Evolutionary conservation across 192 early-diverging fungal genomes (phyloP).

Genomic region (Entrophospora sp.): DNA sequence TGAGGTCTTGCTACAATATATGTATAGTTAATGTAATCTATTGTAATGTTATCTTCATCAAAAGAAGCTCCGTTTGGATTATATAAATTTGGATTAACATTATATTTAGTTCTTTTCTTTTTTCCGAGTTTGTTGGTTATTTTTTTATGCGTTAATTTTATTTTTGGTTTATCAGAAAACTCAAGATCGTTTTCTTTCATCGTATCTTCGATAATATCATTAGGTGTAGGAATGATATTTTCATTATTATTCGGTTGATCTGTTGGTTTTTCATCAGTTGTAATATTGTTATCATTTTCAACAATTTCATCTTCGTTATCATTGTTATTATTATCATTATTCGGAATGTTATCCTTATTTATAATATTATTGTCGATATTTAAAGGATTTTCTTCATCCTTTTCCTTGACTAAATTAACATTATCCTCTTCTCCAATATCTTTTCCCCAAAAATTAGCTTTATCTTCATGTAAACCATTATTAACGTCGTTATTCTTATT

Average conservation of each 20-base stretch:
- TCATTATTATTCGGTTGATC: neutral
- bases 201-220: neutral
- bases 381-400: neutral
- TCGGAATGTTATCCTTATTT: no score
- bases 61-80: no score
- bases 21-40: neutral
- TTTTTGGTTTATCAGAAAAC: neutral
- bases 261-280: neutral
- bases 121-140: neutral
- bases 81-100: no score
- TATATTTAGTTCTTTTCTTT: neutral
- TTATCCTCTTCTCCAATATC: neutral
- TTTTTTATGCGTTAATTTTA: neutral
- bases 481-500: neutral
- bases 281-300: neutral
- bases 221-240: neutral
- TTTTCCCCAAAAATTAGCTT: neutral
- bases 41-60: neutral
- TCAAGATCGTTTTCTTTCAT: neutral
- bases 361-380: neutral
- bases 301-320: no score
- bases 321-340: no score
- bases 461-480: neutral
- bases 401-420: no score
- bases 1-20: neutral